Evolutionary conservation across 352 stramenopile species (phyloP).

Genomic region (Globisporangium emineosum): DNA sequence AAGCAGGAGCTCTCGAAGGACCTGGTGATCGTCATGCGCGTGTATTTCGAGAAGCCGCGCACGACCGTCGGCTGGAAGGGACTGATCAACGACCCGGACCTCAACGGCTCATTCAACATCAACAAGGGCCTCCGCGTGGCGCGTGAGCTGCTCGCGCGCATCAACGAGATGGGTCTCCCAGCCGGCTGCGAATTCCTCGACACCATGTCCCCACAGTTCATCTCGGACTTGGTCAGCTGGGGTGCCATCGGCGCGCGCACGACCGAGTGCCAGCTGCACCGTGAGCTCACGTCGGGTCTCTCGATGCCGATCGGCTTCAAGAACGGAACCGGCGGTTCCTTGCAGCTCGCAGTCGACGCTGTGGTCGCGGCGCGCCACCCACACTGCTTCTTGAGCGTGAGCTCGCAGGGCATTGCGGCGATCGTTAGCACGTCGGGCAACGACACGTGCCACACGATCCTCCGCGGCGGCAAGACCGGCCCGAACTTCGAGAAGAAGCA

Average conservation of each 20-base stretch:
- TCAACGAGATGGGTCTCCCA: conserved; percentile 86
- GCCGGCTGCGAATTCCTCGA: conserved; percentile 88
- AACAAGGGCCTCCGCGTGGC: conserved; percentile 87
- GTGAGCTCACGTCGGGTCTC: conserved; percentile 85
- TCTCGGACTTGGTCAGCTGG: conserved; percentile 87
- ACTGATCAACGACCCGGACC: conserved; percentile 89
- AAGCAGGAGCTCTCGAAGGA: conserved; percentile 78
- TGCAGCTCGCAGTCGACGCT: conserved; percentile 86
- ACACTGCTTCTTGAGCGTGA: conserved; percentile 89
- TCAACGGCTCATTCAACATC: conserved; percentile 90
- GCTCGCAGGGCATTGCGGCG: conserved; percentile 78
- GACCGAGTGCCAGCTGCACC: conserved; percentile 88
- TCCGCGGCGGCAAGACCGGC: conserved; percentile 81
- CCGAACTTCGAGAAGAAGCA: conserved; percentile 85
- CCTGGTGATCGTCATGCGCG: conserved; percentile 87
- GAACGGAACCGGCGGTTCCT: conserved; percentile 84
- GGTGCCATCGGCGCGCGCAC: conserved; percentile 89
- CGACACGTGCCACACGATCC: conserved; percentile 86
- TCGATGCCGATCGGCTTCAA: conserved; percentile 92
- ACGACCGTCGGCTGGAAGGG: conserved; percentile 90
- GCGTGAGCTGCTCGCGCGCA: conserved; percentile 76
- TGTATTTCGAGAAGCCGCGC: conserved; percentile 91
- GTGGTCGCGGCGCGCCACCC: conserved; percentile 78
- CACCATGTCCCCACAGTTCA: conserved; percentile 91
- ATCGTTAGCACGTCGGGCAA: conserved; percentile 89